These are phyloP conservation scores for Hsuehochloa calcarea DNA, from an alignment of 176 grass and related monocot species.

Conservation along the genomic window DNA sequence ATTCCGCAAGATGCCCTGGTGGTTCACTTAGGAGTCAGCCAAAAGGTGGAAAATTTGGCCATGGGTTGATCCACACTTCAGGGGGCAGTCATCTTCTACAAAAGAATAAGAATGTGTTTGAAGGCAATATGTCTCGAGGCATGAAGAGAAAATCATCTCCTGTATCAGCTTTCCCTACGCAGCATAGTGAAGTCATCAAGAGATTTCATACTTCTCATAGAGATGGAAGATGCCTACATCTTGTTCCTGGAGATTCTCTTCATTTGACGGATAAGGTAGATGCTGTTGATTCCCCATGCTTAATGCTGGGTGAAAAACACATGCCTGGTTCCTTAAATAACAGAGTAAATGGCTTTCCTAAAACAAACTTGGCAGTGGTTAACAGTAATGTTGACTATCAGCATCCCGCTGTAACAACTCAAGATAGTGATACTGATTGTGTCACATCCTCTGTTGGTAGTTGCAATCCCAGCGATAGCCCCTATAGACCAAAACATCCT, in stretches of 20 bases:
- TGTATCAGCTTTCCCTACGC: slow-evolving; percentile 25
- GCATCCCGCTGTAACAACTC: slow-evolving; percentile 32
- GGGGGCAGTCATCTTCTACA: slow-evolving; percentile 27
- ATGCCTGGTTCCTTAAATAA: slow-evolving; percentile 50
- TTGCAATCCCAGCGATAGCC: slow-evolving; percentile 55
- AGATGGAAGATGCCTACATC: slow-evolving; percentile 30
- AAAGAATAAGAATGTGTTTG: slow-evolving; percentile 44
- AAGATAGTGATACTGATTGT: slow-evolving; percentile 57
- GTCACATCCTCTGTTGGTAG: slow-evolving; percentile 79
- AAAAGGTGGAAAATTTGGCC: slow-evolving; percentile 36
- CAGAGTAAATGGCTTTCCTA: slow-evolving; percentile 40
- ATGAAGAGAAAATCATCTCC: slow-evolving; percentile 54
- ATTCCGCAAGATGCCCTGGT: slow-evolving; percentile 40
- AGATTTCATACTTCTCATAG: slow-evolving; percentile 36
- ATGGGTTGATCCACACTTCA: background rate
- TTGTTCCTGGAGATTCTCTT: slow-evolving; percentile 35
- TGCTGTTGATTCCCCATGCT: slow-evolving; percentile 64
- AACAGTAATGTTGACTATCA: slow-evolving; percentile 30
- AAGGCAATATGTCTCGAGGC: slow-evolving; percentile 38
- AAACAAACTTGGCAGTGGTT: slow-evolving; percentile 30
- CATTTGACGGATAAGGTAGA: slow-evolving; percentile 72
- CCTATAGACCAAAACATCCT: slow-evolving; percentile 33
- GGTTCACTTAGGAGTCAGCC: slow-evolving; percentile 32
- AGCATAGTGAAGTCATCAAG: slow-evolving; percentile 39
- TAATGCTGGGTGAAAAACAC: slow-evolving; percentile 51